A percentile compares a stretch with the other conserved stretches of the same genome.
These are phyloP conservation scores for Pythium graminicola DNA, from an alignment of 352 stramenopile species.

Conservation along the genomic window DNA sequence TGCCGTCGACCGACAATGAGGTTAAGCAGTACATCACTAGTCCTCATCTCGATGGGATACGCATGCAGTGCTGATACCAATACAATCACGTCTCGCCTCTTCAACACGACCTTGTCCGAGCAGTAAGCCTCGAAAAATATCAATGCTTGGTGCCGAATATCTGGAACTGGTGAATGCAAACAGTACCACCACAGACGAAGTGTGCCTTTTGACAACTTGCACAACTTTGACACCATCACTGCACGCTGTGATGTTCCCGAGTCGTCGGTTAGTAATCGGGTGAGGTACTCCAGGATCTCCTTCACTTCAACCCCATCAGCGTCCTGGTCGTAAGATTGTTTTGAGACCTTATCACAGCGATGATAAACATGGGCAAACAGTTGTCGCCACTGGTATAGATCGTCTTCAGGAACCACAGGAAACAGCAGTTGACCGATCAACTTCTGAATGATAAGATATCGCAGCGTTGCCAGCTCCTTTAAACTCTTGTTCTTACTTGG, in stretches of 20 bases:
- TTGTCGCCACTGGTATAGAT: constrained; percentile 47
- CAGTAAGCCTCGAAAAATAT: constrained; percentile 69
- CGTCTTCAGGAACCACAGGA: constrained; percentile 27
- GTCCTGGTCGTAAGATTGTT: constrained; percentile 14
- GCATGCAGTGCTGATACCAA: constrained; percentile 45
- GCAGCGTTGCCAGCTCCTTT: constrained; percentile 26
- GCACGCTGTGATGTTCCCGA: constrained; percentile 10
- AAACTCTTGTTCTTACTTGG: constrained; percentile 28
- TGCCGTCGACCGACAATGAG: constrained; percentile 56
- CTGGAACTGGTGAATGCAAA: constrained; percentile 40
- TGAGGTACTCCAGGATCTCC: constrained; percentile 63
- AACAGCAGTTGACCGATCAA: constrained; percentile 67
- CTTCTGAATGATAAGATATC: constrained; percentile 53
- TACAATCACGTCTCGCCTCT: constrained; percentile 56
- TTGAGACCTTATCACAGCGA: constrained; percentile 26
- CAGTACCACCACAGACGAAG: constrained; percentile 56
- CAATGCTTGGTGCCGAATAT: constrained; percentile 51
- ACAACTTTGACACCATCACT: constrained; percentile 30
- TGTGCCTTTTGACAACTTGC: constrained; percentile 57
- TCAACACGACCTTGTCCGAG: constrained; percentile 51
- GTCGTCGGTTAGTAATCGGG: constrained; percentile 27
- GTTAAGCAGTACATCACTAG: constrained; percentile 49
- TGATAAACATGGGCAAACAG: constrained; percentile 62
- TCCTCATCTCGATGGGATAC: constrained; percentile 39
- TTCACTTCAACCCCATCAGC: constrained; percentile 38